Evolutionary conservation across 129 eudicot genomes (phyloP), one percentile per base, ranked within the genome.

Genomic region (sunflower (Helianthus annuus)): DNA sequence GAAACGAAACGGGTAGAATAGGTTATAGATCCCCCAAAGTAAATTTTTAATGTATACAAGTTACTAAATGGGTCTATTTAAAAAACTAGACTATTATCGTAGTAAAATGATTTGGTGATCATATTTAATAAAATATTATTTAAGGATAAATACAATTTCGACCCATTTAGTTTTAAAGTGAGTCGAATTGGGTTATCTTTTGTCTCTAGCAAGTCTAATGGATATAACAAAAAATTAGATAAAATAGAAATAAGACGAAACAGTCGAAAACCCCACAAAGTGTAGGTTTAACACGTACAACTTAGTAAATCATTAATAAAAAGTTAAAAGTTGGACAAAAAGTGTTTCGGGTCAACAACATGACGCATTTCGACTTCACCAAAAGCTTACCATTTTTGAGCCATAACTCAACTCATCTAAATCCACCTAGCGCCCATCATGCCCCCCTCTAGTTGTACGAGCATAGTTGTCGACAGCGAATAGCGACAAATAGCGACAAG

Each of bases 371-470:
- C 3, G 10, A 24, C 32, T 53, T 5, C 5, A 59, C 64, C 9
- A 59, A 59, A 59, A 27, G 38, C 12, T 34, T n/a, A 61, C 46
- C 66, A 61, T 61, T 12, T 61, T 49, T 10, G 4, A 52, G 38
- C 12, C 52, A 16, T 69, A 16, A 36, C 49, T 38, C 34, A 14
- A 69, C 49, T 38, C 11, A 63, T 15, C 49, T 3, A 10, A 10
- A 38, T 15, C 61, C 49, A 36, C 34, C 22, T 19, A 19, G 22
- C 22, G 22, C 22, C 22, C 17, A 68, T 51, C 51, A 3, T 69
- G 56, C 15, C 11, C 8, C 73, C 73, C 62, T 52, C 73, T n/a
- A 36, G 46, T 15, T 36, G 11, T 69, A 52, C 4, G 32, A 15
- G 49, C n/a, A n/a, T n/a, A n/a, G n/a, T n/a, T n/a, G n/a, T n/a